Percentiles rank a stretch among this genome's conserved stretches.
Evolutionary conservation across 2,329 filamentous ascomycete species (phyloP).

Genomic region (Pseudogymnoascus sp.): DNA sequence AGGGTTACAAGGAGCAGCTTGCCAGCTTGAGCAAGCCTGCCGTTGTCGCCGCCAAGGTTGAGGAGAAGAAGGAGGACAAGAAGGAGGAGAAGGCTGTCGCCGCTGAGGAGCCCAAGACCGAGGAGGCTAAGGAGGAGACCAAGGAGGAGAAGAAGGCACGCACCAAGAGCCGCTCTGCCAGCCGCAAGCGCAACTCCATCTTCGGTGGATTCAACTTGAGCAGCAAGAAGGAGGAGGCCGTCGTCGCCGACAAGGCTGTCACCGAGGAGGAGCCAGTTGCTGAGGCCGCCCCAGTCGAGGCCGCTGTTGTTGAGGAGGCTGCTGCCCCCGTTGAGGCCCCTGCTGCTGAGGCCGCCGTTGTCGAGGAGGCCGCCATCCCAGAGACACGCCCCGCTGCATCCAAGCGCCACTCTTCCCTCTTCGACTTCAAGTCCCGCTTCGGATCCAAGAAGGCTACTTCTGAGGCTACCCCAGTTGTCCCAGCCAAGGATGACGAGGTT

Average conservation of each 20-base stretch:
- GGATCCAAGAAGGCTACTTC: slow-evolving; percentile 22
- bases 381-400: slow-evolving; percentile 26
- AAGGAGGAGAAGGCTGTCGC: slow-evolving; percentile 26
- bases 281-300: slow-evolving; percentile 20
- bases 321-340: slow-evolving; percentile 27
- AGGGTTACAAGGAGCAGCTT: slow-evolving; percentile 68
- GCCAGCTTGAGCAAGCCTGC: slow-evolving; percentile 33
- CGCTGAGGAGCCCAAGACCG: slow-evolving; percentile 31
- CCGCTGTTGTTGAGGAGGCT: slow-evolving; percentile 35
- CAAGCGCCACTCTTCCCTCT: slow-evolving; percentile 30
- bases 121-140: slow-evolving; percentile 30
- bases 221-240: slow-evolving; percentile 47
- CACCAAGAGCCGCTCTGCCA: slow-evolving; percentile 54
- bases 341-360: slow-evolving; percentile 23
- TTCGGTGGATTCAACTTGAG: slow-evolving; percentile 50
- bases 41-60: slow-evolving; percentile 29
- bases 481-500: slow-evolving; percentile 25
- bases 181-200: slow-evolving; percentile 58
- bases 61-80: slow-evolving; percentile 37
- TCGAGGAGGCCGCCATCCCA: slow-evolving; percentile 20
- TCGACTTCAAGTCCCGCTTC: slow-evolving; percentile 25
- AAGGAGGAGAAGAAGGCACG: slow-evolving; percentile 47
- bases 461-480: slow-evolving; percentile 21
- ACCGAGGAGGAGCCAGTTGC: slow-evolving; percentile 29
- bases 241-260: slow-evolving; percentile 30